These are phyloP conservation scores for Beauveria sp. DNA, from an alignment of 2,329 filamentous ascomycete genomes.

Conservation along the genomic window DNA sequence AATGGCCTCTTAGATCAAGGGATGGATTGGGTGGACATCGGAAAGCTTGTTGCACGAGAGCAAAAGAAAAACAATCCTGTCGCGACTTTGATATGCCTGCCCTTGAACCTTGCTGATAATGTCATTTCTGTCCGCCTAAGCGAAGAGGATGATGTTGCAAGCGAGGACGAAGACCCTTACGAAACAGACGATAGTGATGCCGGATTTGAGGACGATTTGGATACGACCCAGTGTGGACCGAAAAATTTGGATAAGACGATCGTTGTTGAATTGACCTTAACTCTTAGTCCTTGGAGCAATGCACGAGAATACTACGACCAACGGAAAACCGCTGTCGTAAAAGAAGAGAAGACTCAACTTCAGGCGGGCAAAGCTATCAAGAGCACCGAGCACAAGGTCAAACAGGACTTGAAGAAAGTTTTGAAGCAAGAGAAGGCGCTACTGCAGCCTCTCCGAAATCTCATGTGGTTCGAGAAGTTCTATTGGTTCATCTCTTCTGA, in stretches of 20 bases:
- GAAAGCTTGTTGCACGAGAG: constrained; percentile 79
- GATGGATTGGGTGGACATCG: constrained; percentile 97
- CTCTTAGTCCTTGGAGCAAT: constrained; percentile 78
- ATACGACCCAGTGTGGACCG: constrained; percentile 23
- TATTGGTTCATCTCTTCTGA: constrained; percentile 93
- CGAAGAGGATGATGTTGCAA: constrained; percentile 59
- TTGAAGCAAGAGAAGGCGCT: constrained; percentile 89
- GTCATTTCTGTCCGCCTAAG: constrained; percentile 72
- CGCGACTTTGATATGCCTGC: constrained; percentile 77
- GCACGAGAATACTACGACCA: constrained; percentile 89
- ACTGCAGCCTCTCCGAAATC: constrained; percentile 72
- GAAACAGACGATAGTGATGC: constrained; percentile 60
- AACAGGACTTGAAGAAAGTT: constrained; percentile 74
- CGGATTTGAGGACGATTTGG: constrained; percentile 23
- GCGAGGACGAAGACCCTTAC: constrained; percentile 49
- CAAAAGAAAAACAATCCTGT: constrained; percentile 75
- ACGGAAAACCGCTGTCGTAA: constrained; percentile 72
- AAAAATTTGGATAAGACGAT: constrained; percentile 45
- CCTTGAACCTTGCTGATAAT: constrained; percentile 85
- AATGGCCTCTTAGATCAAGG: constrained; percentile 87
- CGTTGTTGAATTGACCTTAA: constrained; percentile 76
- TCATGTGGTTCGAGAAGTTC: constrained; percentile 97
- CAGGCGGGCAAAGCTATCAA: constrained; percentile 79
- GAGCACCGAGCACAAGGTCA: constrained; percentile 83
- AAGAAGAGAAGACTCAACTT: constrained; percentile 78